Base-by-base conservation (phyloP, 2,329 filamentous ascomycete species). In the Hansfordia pulvinata region DNA sequence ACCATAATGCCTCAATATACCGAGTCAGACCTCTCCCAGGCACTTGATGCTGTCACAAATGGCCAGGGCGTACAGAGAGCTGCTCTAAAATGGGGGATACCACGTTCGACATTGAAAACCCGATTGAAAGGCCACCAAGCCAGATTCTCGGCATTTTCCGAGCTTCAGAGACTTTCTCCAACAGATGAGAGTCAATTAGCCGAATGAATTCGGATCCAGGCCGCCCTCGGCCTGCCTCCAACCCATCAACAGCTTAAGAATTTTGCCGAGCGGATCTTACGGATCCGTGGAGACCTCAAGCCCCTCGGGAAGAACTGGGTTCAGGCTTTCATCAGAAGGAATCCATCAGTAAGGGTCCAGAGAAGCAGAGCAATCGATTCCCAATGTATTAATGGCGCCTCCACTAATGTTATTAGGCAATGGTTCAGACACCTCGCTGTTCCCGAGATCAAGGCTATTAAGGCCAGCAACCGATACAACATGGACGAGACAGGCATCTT, bases 401-500 rank as follows among this genome's bases (percentile, higher is more conserved):
- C n/a, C 4, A 16, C 25, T 27, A n/a, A 27, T 6, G 21, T 21
- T 4, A 27, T 28, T 10, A 31, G 20, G 18, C 6, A 14, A 4
- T 28, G 7, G 19, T 31, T 31, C 17, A 19, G 11, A 5, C 13
- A 10, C 14, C 17, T 27, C 11, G 11, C 13, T 17, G 15, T 18
- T n/a, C 20, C 20, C 11, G 20, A 23, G 15, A 16, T 31, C 10
- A 27, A 23, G 16, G 17, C 11, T 8, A 25, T 31, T 14, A n/a
- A n/a, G n/a, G n/a, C n/a, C n/a, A n/a, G n/a, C n/a, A n/a, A n/a
- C 17, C 20, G 18, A 10, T 25, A 14, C 5, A 32, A 26, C 28
- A 34, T 37, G 12, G 29, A 37, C 22, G 24, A 35, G 18, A 33
- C 26, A 18, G 30, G 28, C 2, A 28, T 36, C 8, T n/a, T 20